Base-by-base conservation (phyloP, 768 basidiomycete species). In the Coprinellus aureogranulatus region DNA sequence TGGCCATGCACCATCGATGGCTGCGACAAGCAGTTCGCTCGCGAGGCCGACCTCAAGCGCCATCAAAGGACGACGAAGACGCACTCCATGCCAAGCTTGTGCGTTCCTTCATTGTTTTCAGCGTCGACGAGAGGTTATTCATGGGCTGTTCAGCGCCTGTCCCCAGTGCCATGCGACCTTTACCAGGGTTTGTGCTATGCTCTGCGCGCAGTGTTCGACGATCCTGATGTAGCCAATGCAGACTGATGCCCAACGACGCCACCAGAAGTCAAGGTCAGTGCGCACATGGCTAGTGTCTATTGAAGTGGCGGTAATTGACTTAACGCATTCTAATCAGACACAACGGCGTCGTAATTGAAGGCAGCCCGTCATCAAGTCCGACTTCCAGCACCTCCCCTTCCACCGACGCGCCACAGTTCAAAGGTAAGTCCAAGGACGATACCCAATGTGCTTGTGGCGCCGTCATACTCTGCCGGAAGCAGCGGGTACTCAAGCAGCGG, bases 1-100 rank as follows among this genome's bases (percentile, higher is more conserved):
- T 91, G 89, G 89, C 88, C 89, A 6, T 91, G 89, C 77, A 84
- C 84, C 69, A 90, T 91, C 67, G 82, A 86, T 66, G 89, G 88
- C 28, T 91, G 89, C 73, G 85, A 83, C 72, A 91, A 90, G 71
- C 83, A 88, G 67, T 91, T 91, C 66, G 89, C 87, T 46, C 81
- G 89, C 53, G 89, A 91, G 70, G 89, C 89, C 16, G 89, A 91
- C 76, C 73, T 91, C 61, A 90, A 90, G 76, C 69, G 89, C 64
- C 89, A 91, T 68, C 89, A 90, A 67, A 77, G 88, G 68, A 91
- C 89, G 30, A 90, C 89, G 23, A 91, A 89, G 69, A 70, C 81
- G 48, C 89, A 91, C 72, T 86, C 86, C 2, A 75, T 87, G 69
- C 87, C 89, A 34, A 84, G 82, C 64, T 90, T 86, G 89, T 90